These are phyloP conservation scores for Colletotrichum cereale DNA, from an alignment of 2,329 filamentous ascomycete species.

Conservation along the genomic window DNA sequence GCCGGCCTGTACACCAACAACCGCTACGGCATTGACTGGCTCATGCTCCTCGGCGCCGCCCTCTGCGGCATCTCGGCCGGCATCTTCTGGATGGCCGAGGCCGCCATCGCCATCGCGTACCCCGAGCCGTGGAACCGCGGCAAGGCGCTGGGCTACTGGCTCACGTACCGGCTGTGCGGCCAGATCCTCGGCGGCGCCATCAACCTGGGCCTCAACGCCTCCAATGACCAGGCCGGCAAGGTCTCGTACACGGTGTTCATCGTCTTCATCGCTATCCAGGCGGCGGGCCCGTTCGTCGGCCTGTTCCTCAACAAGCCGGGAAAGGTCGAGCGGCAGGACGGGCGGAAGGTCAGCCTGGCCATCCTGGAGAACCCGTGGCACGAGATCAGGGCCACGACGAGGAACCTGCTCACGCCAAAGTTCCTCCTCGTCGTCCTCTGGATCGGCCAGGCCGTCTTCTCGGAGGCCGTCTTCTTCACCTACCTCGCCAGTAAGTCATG, in stretches of 20 bases:
- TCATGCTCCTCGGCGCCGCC: constrained; percentile 75
- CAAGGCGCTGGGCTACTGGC: constrained; percentile 76
- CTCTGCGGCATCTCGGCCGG: constrained; percentile 78
- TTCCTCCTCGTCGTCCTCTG: constrained; percentile 76
- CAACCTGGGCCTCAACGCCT: constrained; percentile 74
- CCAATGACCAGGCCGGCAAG: constrained; percentile 68
- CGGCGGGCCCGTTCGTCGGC: constrained; percentile 72
- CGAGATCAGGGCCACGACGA: constrained; percentile 71
- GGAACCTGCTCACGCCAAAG: constrained; percentile 69
- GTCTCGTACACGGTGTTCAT: constrained; percentile 78
- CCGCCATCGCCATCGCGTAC: constrained; percentile 79
- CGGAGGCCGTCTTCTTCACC: constrained; percentile 80
- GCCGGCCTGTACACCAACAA: constrained; percentile 81
- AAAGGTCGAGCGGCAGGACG: constrained; percentile 75
- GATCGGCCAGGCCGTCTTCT: constrained; percentile 78
- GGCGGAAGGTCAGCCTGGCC: constrained; percentile 69
- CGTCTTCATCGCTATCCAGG: constrained; percentile 79
- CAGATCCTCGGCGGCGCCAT: constrained; percentile 80
- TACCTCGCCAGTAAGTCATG: constrained; percentile 63
- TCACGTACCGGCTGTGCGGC: constrained; percentile 68
- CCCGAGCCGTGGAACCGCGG: constrained; percentile 78
- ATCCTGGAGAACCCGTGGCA: constrained; percentile 68
- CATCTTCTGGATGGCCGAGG: constrained; percentile 82
- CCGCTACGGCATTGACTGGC: constrained; percentile 76
- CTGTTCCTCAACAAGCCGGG: constrained; percentile 71